phyloP scores from a whole-genome alignment of 495 filamentous ascomycete genomes.

The Saxispiralis lemnorum region DNA sequence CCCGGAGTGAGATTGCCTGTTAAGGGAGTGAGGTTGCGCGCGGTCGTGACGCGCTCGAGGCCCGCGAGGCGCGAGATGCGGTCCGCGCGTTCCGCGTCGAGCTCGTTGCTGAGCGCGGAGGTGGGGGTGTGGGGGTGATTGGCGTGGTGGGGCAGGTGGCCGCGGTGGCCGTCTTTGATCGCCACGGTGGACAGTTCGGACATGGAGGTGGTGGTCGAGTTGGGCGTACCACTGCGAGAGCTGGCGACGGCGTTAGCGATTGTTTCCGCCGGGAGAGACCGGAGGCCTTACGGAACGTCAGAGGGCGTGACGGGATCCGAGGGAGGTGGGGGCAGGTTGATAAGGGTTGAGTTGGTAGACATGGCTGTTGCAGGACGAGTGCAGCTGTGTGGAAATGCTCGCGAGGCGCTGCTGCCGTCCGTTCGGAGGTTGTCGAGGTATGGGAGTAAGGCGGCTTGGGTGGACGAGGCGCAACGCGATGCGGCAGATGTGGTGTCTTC shows the following conservation, averaged over 20 bases:
- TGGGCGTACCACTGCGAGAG: conserved; percentile 62
- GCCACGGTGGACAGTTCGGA: conserved; percentile 77
- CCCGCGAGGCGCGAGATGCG: conserved; percentile 82
- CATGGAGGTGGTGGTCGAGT: conserved; percentile 68
- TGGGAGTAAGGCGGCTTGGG: no score
- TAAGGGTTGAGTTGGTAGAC: conserved; percentile 39
- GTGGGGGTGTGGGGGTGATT: conserved; percentile 28
- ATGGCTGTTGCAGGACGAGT: not conserved
- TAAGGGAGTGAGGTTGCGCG: conserved; percentile 26
- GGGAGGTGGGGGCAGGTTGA: conserved; percentile 70
- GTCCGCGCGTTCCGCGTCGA: conserved; percentile 81
- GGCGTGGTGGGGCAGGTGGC: conserved; percentile 37
- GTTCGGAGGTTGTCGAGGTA: no score
- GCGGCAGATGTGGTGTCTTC: no score
- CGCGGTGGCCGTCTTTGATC: conserved; percentile 84
- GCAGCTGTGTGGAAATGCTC: not conserved
- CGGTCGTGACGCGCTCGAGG: conserved; percentile 58
- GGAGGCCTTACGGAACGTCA: conserved; percentile 61
- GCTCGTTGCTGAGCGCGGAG: conserved; percentile 33
- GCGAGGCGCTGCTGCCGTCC: not conserved
- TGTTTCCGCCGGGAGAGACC: conserved; percentile 1
- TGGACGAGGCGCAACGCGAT: no score
- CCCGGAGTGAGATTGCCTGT: conserved; percentile 16
- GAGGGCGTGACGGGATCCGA: conserved; percentile 78
- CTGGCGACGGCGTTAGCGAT: conserved; percentile 6